A percentile compares a stretch with the other conserved stretches of the same genome.
Conservation (phyloP, 176 grass and related monocot genomes). For the Urochloa ruziziensis region DNA sequence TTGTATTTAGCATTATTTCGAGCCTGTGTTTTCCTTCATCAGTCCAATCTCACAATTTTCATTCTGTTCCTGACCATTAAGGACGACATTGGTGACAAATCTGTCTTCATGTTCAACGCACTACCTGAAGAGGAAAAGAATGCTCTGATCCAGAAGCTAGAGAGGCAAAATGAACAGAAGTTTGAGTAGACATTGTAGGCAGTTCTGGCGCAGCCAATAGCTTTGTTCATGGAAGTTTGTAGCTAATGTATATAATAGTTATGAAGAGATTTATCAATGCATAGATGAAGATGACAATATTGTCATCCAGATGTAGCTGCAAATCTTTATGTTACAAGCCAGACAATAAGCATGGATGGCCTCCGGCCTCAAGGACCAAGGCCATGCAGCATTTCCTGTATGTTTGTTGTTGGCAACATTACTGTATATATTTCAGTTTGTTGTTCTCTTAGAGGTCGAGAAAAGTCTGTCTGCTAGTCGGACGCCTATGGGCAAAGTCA, state of each 20-base stretch:
- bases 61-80: slow-evolving; percentile 16
- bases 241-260: slow-evolving; percentile 4
- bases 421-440: neutral
- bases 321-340: neutral
- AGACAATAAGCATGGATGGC: neutral
- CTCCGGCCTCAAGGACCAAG: neutral
- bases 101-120: slow-evolving; percentile 91
- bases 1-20: neutral
- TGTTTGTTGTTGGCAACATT: neutral
- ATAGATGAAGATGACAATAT: neutral
- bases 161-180: slow-evolving; percentile 32
- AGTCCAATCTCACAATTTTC: neutral
- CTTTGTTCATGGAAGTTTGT: neutral
- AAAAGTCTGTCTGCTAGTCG: neutral
- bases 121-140: slow-evolving; percentile 83
- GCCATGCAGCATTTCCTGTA: neutral
- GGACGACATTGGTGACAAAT: slow-evolving; percentile 95
- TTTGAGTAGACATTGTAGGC: slow-evolving; percentile 32
- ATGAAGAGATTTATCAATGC: neutral
- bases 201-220: neutral
- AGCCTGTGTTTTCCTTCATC: neutral
- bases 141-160: slow-evolving; percentile 68
- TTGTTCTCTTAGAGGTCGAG: neutral
- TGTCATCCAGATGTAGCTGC: neutral
- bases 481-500: neutral